Evolutionary conservation across 1,139 yeast species (phyloP).

Genomic region (Hyphopichia burtonii): DNA sequence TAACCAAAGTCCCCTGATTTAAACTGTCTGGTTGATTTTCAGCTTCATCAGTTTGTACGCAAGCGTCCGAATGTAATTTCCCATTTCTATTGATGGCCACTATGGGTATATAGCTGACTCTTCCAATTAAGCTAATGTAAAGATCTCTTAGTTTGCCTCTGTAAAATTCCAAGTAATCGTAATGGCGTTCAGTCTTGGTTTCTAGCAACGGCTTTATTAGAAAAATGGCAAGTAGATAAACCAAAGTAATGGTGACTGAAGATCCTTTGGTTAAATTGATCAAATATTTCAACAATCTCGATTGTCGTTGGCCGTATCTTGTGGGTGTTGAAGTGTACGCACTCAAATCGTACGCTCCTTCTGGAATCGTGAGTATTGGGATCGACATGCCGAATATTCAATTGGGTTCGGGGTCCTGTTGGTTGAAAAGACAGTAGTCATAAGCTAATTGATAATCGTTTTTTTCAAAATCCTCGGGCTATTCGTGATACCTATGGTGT

Average conservation of each 20-base stretch:
- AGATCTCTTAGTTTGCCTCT: slow-evolving; percentile 35
- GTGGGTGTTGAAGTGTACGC: slow-evolving; percentile 16
- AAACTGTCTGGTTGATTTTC: slow-evolving; percentile 21
- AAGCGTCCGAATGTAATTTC: slow-evolving; percentile 39
- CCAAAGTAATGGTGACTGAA: slow-evolving; percentile 27
- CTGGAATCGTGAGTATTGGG: slow-evolving; percentile 44
- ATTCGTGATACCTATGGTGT: no score
- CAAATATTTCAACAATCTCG: slow-evolving; percentile 28
- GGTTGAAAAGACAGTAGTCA: no score
- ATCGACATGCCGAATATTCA: slow-evolving; percentile 15
- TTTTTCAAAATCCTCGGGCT: no score
- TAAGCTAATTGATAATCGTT: no score
- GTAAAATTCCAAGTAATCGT: slow-evolving; percentile 35
- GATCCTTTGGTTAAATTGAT: slow-evolving; percentile 37
- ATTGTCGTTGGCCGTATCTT: slow-evolving; percentile 15
- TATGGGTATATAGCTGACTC: slow-evolving; percentile 42
- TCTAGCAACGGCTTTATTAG: slow-evolving; percentile 39
- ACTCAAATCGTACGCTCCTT: slow-evolving; percentile 38
- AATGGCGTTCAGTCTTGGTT: slow-evolving; percentile 26
- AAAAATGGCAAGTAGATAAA: slow-evolving; percentile 33
- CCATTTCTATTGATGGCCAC: slow-evolving; percentile 33
- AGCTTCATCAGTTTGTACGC: slow-evolving; percentile 34
- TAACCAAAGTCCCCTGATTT: slow-evolving; percentile 21
- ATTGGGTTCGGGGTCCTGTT: no score
- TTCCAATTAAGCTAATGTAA: slow-evolving; percentile 33